Evolutionary conservation across 2,329 filamentous ascomycete genomes (phyloP).

Genomic region (Fusarium sp.): DNA sequence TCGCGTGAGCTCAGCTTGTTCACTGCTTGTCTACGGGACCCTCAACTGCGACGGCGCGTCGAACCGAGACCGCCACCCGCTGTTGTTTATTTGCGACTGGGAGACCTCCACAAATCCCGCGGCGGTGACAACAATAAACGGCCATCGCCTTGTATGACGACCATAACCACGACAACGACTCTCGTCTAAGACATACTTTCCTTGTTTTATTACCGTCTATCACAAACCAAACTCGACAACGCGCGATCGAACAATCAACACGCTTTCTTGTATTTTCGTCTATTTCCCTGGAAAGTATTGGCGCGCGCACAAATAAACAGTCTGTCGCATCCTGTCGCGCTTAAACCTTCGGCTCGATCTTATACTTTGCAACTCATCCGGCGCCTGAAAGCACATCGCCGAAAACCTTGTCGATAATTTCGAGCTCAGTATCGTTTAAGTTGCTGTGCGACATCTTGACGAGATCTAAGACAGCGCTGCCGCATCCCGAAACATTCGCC

Average conservation of each 20-base stretch:
- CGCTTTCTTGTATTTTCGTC: conserved; percentile 20
- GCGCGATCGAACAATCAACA: conserved; percentile 1
- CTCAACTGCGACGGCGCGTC: conserved; percentile 33
- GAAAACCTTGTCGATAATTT: conserved; percentile 8
- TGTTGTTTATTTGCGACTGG: conserved; percentile 32
- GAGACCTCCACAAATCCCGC: conserved; percentile 17
- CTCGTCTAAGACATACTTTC: conserved; percentile 9
- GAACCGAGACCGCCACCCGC: conserved; percentile 14
- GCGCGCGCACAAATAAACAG: conserved; percentile 16
- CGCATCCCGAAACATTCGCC: conserved; percentile 37
- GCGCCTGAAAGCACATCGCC: conserved; percentile 6
- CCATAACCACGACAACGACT: conserved; percentile 11
- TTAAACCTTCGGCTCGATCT: not conserved
- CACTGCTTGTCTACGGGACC: conserved; percentile 17
- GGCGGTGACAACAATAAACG: conserved; percentile 25
- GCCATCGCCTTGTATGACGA: conserved; percentile 16
- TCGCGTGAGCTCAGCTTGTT: conserved; percentile 32
- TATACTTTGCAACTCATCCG: not conserved
- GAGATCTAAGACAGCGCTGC: conserved; percentile 39
- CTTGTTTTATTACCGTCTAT: conserved; percentile 1
- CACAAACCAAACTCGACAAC: conserved; percentile 13
- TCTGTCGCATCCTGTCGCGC: conserved; percentile 14
- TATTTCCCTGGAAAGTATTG: conserved; percentile 11
- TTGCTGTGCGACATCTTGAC: conserved; percentile 16
- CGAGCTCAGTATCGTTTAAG: conserved; percentile 5